A percentile compares a stretch with the other conserved stretches of the same genome.
These are phyloP conservation scores for Penicillium verrucosum DNA, from an alignment of 2,329 filamentous ascomycete genomes.

Conservation along the genomic window DNA sequence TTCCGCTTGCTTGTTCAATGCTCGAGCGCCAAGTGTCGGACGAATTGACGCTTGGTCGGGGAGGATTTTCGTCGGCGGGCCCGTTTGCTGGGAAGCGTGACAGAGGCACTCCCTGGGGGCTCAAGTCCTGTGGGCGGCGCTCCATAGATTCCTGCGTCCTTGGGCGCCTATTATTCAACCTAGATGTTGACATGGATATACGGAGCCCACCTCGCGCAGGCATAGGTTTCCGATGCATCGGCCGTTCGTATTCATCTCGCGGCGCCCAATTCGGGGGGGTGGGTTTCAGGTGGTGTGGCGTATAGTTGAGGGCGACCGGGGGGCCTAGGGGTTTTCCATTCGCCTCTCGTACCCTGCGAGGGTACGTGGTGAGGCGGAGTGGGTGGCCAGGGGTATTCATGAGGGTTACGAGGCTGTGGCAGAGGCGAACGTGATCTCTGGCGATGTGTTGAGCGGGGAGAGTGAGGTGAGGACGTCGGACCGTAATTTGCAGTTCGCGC, in stretches of 20 bases:
- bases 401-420: constrained; percentile 10
- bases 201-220: constrained; percentile 30
- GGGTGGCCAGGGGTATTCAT: constrained; percentile 19
- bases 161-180: constrained; percentile 30
- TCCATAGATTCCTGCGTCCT: constrained; percentile 27
- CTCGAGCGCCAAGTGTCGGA: constrained; percentile 60
- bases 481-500: constrained; percentile 18
- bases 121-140: constrained; percentile 23
- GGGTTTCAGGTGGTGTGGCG: constrained; percentile 16
- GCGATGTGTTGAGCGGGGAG: constrained; percentile 18
- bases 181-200: constrained; percentile 39
- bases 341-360: constrained; percentile 15
- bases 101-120: constrained; percentile 24
- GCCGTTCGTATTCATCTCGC: constrained; percentile 26
- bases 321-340: constrained; percentile 17
- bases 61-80: constrained; percentile 33
- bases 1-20: constrained; percentile 57
- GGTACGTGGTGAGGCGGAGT: constrained; percentile 17
- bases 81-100: constrained; percentile 34
- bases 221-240: constrained; percentile 25
- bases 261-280: constrained; percentile 15
- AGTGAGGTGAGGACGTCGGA: constrained; percentile 19
- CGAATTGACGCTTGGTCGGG: constrained; percentile 59
- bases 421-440: constrained; percentile 24
- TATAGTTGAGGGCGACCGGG: constrained; percentile 23